Conservation (phyloP, 495 filamentous ascomycete genomes). For the Penicillium lagena region DNA sequence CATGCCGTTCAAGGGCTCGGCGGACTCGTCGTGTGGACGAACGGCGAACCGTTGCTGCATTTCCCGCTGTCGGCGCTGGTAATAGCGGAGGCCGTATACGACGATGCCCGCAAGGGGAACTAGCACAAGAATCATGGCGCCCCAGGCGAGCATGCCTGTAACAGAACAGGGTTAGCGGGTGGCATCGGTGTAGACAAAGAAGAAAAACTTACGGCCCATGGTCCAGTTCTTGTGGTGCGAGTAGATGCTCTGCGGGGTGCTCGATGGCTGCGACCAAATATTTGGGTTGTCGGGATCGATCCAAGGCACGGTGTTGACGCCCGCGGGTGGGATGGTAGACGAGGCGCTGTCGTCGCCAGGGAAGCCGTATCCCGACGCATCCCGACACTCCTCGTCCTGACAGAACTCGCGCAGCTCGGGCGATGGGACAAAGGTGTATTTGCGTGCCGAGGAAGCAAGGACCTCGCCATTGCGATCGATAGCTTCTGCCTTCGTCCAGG, state of each 20-base stretch:
- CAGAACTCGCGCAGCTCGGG: constrained; percentile 31
- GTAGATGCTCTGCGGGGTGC: constrained; percentile 2
- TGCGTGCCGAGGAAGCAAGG: constrained; percentile 25
- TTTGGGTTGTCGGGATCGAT: constrained; percentile 25
- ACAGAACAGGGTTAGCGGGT: not conserved
- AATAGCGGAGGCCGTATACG: constrained; percentile 9
- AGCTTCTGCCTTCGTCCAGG: constrained; percentile 31
- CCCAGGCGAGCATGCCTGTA: constrained; percentile 11
- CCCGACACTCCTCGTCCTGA: constrained; percentile 21
- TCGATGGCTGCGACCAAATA: constrained; percentile 15
- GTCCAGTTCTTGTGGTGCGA: constrained; percentile 1
- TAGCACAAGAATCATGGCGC: constrained; percentile 1
- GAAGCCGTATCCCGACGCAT: constrained; percentile 27
- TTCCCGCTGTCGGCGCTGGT: constrained; percentile 4
- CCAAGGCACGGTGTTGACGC: constrained; percentile 38
- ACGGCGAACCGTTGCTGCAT: not conserved
- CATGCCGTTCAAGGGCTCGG: constrained; percentile 17
- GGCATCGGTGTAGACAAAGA: not conserved
- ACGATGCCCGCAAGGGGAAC: constrained; percentile 3
- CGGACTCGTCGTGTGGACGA: constrained; percentile 11
- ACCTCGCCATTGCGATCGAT: constrained; percentile 26
- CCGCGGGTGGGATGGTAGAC: constrained; percentile 25
- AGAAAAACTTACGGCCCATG: constrained; percentile 4
- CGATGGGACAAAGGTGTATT: constrained; percentile 38
- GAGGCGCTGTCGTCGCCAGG: constrained; percentile 26